Base-by-base conservation (phyloP, 768 basidiomycete genomes). In the Suillus clintonianus region DNA sequence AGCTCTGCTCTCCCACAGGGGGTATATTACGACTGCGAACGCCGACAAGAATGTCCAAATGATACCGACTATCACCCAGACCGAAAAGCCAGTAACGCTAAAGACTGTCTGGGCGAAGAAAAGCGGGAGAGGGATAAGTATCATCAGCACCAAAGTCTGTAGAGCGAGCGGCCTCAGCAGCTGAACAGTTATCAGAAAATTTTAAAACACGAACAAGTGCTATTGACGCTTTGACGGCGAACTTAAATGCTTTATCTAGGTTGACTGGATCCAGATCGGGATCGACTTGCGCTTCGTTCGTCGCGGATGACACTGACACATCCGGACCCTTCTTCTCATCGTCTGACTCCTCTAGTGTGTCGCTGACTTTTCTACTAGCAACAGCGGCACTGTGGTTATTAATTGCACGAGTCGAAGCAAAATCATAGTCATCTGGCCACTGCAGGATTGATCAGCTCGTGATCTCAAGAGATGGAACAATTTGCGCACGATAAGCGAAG, bases 371-470 rank as follows among this genome's bases (percentile, higher is more conserved):
- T 56, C 70, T 67, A 56, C 60, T 59, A 55, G 61, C 36, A 54
- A 64, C 54, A 39, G 67, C 56, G 17, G 17, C 39, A 17, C 55
- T 3, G 8, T 11, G 59, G 30, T 14, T 11, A 74, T 97, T 95
- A 74, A 97, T 91, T 0, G 85, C 83, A 14, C 95, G 87, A 0
- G 94, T 96, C 14, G 82, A 76, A 39, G 85, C 85, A 77, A 93
- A 98, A 76, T 94, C 86, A 69, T 89, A 97, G 72, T 93, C 74
- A 43, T 90, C 94, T 0, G 94, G 93, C 83, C 86, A 88, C 89
- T 91, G 55, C 5, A 19, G 32, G 22, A 15, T 42, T 14, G 8
- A 27, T 41, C 56, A 30, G 17, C 27, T 24, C 22, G 10, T 22
- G 9, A 1, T 37, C n/a, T 24, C 39, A 3, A 19, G 39, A 19